Base-by-base conservation (phyloP, 2,329 filamentous ascomycete genomes). In the Fusarium sp. region DNA sequence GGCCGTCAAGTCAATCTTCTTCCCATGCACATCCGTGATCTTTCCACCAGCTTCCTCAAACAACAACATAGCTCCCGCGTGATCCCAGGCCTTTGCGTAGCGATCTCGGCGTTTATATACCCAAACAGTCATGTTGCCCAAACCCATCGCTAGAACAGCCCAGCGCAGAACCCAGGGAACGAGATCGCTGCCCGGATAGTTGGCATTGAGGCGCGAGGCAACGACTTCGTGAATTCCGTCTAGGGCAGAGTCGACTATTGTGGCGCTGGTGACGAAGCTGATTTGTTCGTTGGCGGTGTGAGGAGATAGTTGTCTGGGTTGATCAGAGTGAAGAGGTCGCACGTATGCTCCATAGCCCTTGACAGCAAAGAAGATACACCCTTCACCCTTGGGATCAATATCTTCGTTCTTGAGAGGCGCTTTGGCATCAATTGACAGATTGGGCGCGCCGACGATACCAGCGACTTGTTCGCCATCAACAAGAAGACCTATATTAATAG, bases 91-190 rank as follows among this genome's bases (percentile, higher is more conserved):
- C 77, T 89, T 89, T 12, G 82, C 87, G 13, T 80, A 79, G 1
- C 86, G 80, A 25, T 82, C 80, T 22, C 80, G 78, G 24, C 78
- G 76, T 66, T 83, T 84, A 78, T 89, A 89, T 12, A 87, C 83
- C 86, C 87, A 89, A 12, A 88, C 81, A 0, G 85, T 88, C 43
- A 83, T 80, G 76, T 88, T 86, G 12, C 82, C 86, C 7, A 85
- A 76, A 0, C 86, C 85, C 55, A 87, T 78, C 0, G 86, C 86
- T 24, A 89, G 79, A 4, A 78, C 79, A 0, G 83, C 83, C 85
- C 86, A 89, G 15, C 87, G 83, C 11, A 86, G 79, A 8, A 88
- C 87, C 87, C 87, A 89, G 2, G 86, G 84, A 0, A 88, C 80
- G 6, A 89, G 80, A 60, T 88, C 85, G 52, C 80, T 84, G 12